Conservation (phyloP, 257 asterid species). For the Lycium barbarum region DNA sequence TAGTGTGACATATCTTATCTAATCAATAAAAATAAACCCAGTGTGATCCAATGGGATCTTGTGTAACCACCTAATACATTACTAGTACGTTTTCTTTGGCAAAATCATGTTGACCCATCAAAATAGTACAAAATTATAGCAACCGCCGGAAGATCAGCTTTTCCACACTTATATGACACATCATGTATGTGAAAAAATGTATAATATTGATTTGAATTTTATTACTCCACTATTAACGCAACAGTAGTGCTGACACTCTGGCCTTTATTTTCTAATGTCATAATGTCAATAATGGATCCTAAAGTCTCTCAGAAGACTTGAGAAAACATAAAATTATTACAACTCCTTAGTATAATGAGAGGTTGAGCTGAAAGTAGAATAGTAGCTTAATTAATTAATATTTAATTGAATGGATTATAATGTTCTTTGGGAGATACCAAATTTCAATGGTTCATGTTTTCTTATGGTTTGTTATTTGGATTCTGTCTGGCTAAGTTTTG, state of each 20-base stretch:
- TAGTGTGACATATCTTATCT: no score
- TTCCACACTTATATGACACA: neutral
- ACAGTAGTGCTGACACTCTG: neutral
- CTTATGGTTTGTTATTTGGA: neutral
- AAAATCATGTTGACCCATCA: neutral
- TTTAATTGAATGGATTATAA: neutral
- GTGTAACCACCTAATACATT: no score
- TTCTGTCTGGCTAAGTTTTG: neutral
- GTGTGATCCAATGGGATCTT: no score
- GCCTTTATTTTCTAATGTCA: neutral
- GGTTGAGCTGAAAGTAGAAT: neutral
- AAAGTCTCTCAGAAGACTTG: neutral
- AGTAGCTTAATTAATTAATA: neutral
- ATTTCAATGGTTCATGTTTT: neutral
- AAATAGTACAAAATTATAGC: neutral
- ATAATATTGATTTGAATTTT: neutral
- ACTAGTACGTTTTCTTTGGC: neutral
- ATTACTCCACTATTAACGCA: neutral
- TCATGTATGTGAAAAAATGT: neutral
- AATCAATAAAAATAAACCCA: no score
- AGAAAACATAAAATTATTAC: neutral
- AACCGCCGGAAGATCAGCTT: neutral
- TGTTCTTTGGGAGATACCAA: neutral
- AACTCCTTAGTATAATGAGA: neutral
- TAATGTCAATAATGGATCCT: neutral